phyloP scores from a whole-genome alignment of 768 basidiomycete species.

The Sporobolomyces pararoseus region DNA sequence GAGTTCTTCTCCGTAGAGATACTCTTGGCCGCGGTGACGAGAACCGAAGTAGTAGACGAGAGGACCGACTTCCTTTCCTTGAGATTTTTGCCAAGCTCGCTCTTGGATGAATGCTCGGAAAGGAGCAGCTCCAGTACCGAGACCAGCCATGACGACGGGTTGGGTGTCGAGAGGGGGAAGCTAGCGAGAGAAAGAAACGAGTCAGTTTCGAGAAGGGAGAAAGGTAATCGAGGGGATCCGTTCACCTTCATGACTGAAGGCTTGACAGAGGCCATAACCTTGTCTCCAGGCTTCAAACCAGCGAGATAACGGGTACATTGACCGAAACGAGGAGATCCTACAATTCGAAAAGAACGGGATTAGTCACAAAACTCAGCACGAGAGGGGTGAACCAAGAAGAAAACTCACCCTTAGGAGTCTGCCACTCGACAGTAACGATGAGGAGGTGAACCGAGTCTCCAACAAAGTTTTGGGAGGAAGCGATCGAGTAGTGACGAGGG shows the following conservation, averaged over 20 bases:
- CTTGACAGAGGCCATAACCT: conserved; percentile 95
- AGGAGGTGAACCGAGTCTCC: conserved; percentile 90
- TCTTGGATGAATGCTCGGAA: conserved; percentile 99
- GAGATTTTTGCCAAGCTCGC: conserved; percentile 72
- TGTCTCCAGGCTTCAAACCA: conserved; percentile 73
- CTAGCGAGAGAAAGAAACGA: conserved; percentile 49
- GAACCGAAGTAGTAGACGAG: conserved; percentile 98
- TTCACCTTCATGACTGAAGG: conserved; percentile 97
- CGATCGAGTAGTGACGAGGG: conserved; percentile 96
- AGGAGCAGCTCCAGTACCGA: conserved; percentile 96
- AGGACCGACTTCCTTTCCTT: conserved; percentile 78
- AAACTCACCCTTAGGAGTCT: conserved; percentile 69
- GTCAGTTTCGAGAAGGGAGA: conserved; percentile 13
- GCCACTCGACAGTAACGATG: conserved; percentile 95
- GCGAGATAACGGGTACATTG: conserved; percentile 96
- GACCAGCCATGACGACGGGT: conserved; percentile 96
- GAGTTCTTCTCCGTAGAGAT: conserved; percentile 82
- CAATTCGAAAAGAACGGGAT: neutral
- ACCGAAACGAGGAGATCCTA: conserved; percentile 74
- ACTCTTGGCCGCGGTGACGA: conserved; percentile 89
- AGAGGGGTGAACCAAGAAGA: neutral
- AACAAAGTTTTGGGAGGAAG: conserved; percentile 88
- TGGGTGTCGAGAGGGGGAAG: conserved; percentile 77
- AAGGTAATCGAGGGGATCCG: conserved; percentile 25
- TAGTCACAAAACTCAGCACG: conserved; percentile 6